phyloP scores from a whole-genome alignment of 2,329 filamentous ascomycete species.

The Alternaria ventricosa region DNA sequence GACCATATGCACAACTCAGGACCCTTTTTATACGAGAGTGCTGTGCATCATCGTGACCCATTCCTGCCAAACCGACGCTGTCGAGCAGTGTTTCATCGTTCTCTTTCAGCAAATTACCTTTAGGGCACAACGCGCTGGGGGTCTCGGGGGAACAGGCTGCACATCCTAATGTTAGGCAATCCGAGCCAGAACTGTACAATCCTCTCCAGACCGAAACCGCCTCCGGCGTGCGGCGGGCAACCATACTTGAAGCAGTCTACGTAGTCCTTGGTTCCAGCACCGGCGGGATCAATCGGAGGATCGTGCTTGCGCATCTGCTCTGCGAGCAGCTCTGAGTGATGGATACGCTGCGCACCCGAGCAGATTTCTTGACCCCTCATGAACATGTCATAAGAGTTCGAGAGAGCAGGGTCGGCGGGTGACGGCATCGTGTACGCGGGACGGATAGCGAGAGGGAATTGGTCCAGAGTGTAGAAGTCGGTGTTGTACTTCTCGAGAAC shows the following conservation, averaged over 20 bases:
- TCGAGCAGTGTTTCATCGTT: background rate
- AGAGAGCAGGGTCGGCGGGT: conserved; percentile 53
- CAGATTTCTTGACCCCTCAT: conserved; percentile 74
- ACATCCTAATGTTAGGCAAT: conserved; percentile 67
- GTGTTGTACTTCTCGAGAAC: conserved; percentile 88
- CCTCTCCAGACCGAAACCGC: conserved; percentile 69
- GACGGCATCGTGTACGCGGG: conserved; percentile 91
- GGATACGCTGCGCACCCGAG: conserved; percentile 71
- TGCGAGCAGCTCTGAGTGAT: conserved; percentile 65
- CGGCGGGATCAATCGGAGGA: conserved; percentile 62
- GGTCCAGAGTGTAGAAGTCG: conserved; percentile 96
- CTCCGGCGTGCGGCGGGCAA: conserved; percentile 69
- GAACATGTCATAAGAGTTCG: conserved; percentile 73
- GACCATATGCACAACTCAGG: background rate
- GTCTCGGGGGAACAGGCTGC: conserved; percentile 69
- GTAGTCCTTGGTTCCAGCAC: conserved; percentile 68
- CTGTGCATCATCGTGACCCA: background rate
- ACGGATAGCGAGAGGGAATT: conserved; percentile 87
- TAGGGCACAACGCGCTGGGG: conserved; percentile 62
- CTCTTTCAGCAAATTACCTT: background rate
- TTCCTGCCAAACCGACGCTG: background rate
- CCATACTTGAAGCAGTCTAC: conserved; percentile 69
- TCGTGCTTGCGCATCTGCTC: conserved; percentile 66
- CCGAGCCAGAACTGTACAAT: conserved; percentile 73
- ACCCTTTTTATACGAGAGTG: background rate